A percentile compares a stretch with the other conserved stretches of the same genome.
phyloP scores from a whole-genome alignment of 2,329 filamentous ascomycete genomes.

The Rhynchosporium secalis region DNA sequence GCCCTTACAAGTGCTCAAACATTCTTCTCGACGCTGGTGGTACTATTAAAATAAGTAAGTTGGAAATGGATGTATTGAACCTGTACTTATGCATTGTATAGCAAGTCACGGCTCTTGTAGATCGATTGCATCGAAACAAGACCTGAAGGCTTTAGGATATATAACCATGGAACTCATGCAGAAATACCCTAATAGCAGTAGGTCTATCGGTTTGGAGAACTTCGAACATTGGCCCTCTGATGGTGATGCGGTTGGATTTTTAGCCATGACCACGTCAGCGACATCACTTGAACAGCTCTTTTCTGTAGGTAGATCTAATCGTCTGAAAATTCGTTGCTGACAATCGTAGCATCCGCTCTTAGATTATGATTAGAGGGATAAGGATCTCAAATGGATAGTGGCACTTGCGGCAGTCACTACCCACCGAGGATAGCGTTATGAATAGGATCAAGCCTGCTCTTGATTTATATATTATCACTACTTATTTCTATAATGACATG shows the following conservation, averaged over 20 bases:
- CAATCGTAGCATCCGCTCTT: conserved; percentile 8
- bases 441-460: conserved; percentile 4
- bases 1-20: conserved; percentile 12
- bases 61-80: background rate
- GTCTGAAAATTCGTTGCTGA: conserved; percentile 6
- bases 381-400: conserved; percentile 13
- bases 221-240: conserved; percentile 13
- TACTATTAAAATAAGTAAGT: conserved; percentile 13
- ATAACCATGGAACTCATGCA: conserved; percentile 16
- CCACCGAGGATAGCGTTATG: conserved; percentile 12
- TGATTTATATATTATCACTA: no score
- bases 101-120: background rate
- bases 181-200: conserved; percentile 14
- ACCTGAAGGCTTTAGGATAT: conserved; percentile 15
- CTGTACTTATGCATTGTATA: conserved; percentile 5
- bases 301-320: background rate
- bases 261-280: conserved; percentile 14
- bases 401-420: conserved; percentile 12
- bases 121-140: conserved; percentile 2
- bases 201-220: conserved; percentile 14
- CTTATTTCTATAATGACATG: no score
- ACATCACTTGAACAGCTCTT: conserved; percentile 15
- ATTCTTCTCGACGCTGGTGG: conserved; percentile 5
- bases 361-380: conserved; percentile 4
- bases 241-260: conserved; percentile 12